Base-by-base conservation (phyloP, 352 stramenopile species). In the Thalassiosira oceanica region DNA sequence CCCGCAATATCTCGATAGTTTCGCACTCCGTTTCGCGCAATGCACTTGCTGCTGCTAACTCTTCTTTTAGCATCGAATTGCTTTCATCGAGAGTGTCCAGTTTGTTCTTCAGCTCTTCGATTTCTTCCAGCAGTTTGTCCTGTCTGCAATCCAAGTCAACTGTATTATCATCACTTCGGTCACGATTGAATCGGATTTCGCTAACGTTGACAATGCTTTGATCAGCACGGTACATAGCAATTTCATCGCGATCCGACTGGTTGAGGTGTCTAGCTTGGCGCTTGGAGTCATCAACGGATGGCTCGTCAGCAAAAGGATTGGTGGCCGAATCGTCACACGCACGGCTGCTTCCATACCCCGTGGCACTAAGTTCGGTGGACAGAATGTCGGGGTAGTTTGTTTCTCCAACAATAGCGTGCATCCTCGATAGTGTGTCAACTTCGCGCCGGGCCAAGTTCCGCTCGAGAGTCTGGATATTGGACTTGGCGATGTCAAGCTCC, bases 171-270 rank as follows among this genome's bases (percentile, higher is more conserved):
- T 39, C n/a, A n/a, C n/a, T n/a, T n/a, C n/a, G n/a, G n/a, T n/a
- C n/a, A n/a, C n/a, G n/a, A n/a, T n/a, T n/a, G n/a, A n/a, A n/a
- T n/a, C n/a, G n/a, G n/a, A n/a, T n/a, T n/a, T n/a, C n/a, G n/a
- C n/a, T n/a, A n/a, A n/a, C n/a, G n/a, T 73, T 27, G 20, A 66
- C 15, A 8, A 73, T n/a, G n/a, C 10, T 27, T 15, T 56, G 11
- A 16, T 29, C 28, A 7, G 53, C 55, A 20, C 43, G 23, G 16
- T 27, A 16, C 27, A 60, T 20, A 15, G 44, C 50, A 48, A 49
- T 50, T 8, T 65, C 13, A 57, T 65, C 55, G 20, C n/a, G 16
- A 54, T 27, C 35, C 11, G 28, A 4, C 33, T 23, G 5, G 50
- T 55, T 18, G n/a, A n/a, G n/a, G n/a, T n/a, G n/a, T n/a, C n/a